Evolutionary conservation across 768 basidiomycete species (phyloP), one percentile per base, ranked within the genome.

Genomic region (Naganishia antarctica): DNA sequence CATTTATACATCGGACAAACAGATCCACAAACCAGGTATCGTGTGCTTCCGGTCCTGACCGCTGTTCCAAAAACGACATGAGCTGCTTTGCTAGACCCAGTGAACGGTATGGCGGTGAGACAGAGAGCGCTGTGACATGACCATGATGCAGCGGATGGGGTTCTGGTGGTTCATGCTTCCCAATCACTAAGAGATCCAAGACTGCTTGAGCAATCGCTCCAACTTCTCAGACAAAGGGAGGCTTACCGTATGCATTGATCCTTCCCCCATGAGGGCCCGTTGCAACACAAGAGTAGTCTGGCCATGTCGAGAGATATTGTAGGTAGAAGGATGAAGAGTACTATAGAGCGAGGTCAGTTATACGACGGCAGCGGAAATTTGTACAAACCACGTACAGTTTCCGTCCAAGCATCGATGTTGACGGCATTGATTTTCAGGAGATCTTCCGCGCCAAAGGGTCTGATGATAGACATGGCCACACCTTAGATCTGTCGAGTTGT

Each of bases 381-480:
- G n/a, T n/a, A n/a, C n/a, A 7, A 66, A 47, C 62, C 70, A 79
- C 86, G 73, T 70, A 91, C 93, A 23, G 96, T 98, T 79, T 98
- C 94, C 47, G 96, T 97, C 91, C 91, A 97, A 47, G 92, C 81
- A 77, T 98, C 94, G 73, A 94, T 80, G 78, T 99, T 98, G 66
- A 94, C 84, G 73, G 89, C 89, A 74, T 96, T 96, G 80, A 93
- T 94, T 70, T 84, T 87, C 81, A 94, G 90, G 79, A 94, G 83
- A 78, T 97, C 92, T 0, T 86, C 84, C 12, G 91, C 90, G 75
- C 84, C 83, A 81, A 96, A 93, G 16, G 91, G 87, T 50, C 92
- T 83, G 0, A 89, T 80, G 63, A 92, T 78, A 75, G 89, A 91
- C 92, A 96, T 96, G 46, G 40, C 64, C 34, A 37, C 34, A 15